phyloP scores from a whole-genome alignment of 106 monocot genomes.

The Dioscorea zingiberensis region DNA sequence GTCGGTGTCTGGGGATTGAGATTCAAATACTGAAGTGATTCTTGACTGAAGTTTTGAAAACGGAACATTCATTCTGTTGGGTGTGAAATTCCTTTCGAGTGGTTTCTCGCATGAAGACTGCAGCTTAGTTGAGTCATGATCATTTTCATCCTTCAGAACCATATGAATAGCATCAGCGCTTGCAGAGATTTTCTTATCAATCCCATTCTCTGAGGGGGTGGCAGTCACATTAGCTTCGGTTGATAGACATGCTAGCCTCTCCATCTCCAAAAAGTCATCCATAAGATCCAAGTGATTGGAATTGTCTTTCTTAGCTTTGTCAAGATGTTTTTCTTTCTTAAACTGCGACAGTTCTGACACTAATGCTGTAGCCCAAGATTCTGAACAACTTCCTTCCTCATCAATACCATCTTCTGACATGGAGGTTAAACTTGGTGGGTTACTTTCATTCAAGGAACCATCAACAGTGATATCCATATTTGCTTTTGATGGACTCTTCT shows the following conservation, averaged over 20 bases:
- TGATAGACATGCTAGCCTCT: conserved; percentile 42
- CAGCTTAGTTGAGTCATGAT: not conserved
- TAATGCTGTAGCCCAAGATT: conserved; percentile 59
- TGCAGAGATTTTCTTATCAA: not conserved
- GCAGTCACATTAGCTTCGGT: conserved; percentile 24
- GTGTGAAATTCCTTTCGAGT: not conserved
- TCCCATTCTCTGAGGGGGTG: conserved; percentile 2
- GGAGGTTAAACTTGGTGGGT: conserved; percentile 64
- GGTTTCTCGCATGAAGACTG: conserved; percentile 2
- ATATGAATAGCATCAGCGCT: not conserved
- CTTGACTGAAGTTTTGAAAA: conserved; percentile 39
- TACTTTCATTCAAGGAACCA: conserved; percentile 44
- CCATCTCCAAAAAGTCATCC: conserved; percentile 67
- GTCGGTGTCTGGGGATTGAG: conserved; percentile 8
- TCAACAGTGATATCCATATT: conserved; percentile 37
- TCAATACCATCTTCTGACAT: conserved; percentile 85
- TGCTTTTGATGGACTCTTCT: conserved; percentile 29
- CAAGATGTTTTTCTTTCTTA: conserved; percentile 24
- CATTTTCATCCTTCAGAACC: conserved; percentile 1
- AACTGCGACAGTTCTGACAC: conserved; percentile 63
- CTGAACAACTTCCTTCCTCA: conserved; percentile 59
- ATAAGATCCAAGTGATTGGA: conserved; percentile 29
- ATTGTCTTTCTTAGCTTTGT: not conserved
- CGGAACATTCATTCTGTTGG: not conserved
- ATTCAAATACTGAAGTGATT: conserved; percentile 33